Evolutionary conservation across 2,329 filamentous ascomycete genomes (phyloP).

Genomic region (Nothopassalora personata): DNA sequence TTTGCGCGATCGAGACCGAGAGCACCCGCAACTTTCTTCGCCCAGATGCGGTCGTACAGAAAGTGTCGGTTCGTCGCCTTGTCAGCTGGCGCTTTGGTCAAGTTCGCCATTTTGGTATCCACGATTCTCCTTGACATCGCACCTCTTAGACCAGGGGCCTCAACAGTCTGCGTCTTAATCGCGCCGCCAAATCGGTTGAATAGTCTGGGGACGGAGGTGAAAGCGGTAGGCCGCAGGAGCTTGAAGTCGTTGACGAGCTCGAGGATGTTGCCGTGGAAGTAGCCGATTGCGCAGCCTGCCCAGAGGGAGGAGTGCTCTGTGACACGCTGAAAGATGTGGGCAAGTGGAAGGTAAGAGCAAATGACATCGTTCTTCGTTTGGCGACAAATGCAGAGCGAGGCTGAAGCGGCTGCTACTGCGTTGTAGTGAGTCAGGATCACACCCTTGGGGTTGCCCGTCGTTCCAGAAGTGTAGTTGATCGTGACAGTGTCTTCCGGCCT

Average conservation of each 20-base stretch:
- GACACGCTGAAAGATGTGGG: constrained; percentile 88
- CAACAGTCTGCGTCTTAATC: constrained; percentile 71
- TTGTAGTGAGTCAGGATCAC: constrained; percentile 77
- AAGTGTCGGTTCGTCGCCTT: constrained; percentile 74
- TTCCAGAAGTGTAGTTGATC: constrained; percentile 86
- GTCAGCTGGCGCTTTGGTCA: constrained; percentile 59
- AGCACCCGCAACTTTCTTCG: constrained; percentile 75
- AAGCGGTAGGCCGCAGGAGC: constrained; percentile 71
- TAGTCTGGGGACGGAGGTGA: constrained; percentile 84
- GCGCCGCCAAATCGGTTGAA: constrained; percentile 86
- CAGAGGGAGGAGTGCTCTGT: constrained; percentile 71
- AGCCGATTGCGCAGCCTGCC: constrained; percentile 71
- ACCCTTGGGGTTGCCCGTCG: constrained; percentile 76
- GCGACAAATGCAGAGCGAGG: constrained; percentile 52
- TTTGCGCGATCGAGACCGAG: constrained; percentile 71
- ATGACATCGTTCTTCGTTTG: constrained; percentile 57
- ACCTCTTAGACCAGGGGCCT: constrained; percentile 74
- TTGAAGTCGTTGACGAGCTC: constrained; percentile 90
- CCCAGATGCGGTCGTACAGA: constrained; percentile 83
- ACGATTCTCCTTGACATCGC: constrained; percentile 75
- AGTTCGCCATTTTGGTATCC: constrained; percentile 69
- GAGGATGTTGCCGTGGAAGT: constrained; percentile 86
- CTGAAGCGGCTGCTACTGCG: constrained; percentile 66
- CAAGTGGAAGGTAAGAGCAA: constrained; percentile 85
- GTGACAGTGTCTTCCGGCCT: constrained; percentile 72